Percentiles rank a stretch among this genome's conserved stretches.
Conservation (phyloP, 2,329 filamentous ascomycete genomes). For the Alternaria solani region DNA sequence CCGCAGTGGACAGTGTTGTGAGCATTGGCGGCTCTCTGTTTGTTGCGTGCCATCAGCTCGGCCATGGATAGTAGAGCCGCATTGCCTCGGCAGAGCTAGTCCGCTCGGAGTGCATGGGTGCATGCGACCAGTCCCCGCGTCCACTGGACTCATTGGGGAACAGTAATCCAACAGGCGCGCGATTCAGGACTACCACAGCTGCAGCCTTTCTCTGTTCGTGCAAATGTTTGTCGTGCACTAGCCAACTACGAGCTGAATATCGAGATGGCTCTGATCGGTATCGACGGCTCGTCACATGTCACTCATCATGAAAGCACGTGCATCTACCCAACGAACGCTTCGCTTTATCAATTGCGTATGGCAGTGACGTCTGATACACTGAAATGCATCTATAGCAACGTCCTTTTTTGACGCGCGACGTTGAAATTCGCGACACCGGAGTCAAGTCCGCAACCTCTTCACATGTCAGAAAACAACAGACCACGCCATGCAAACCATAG, state of each 20-base stretch:
- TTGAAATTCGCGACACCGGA: background rate
- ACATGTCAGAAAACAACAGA: constrained; percentile 1
- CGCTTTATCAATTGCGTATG: no score
- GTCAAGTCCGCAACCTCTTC: constrained; percentile 4
- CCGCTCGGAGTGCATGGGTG: constrained; percentile 8
- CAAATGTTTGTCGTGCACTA: no score
- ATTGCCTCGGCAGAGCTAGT: constrained; percentile 34
- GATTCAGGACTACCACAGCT: background rate
- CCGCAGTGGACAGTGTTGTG: constrained; percentile 19
- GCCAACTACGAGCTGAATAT: background rate
- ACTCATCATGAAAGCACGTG: background rate
- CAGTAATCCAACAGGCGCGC: constrained; percentile 1
- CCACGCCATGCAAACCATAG: background rate
- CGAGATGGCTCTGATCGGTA: background rate
- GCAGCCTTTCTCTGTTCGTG: background rate
- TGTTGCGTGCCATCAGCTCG: constrained; percentile 22
- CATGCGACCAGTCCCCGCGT: constrained; percentile 5
- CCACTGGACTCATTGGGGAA: constrained; percentile 1
- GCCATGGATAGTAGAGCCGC: constrained; percentile 9
- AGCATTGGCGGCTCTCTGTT: constrained; percentile 24
- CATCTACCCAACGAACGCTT: background rate
- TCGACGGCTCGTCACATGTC: background rate
- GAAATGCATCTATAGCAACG: no score
- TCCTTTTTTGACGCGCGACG: background rate
- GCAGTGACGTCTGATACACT: no score